Evolutionary conservation across 2,329 filamentous ascomycete species (phyloP), one percentile per base, ranked within the genome.

Genomic region (Teratosphaeria nubilosa): DNA sequence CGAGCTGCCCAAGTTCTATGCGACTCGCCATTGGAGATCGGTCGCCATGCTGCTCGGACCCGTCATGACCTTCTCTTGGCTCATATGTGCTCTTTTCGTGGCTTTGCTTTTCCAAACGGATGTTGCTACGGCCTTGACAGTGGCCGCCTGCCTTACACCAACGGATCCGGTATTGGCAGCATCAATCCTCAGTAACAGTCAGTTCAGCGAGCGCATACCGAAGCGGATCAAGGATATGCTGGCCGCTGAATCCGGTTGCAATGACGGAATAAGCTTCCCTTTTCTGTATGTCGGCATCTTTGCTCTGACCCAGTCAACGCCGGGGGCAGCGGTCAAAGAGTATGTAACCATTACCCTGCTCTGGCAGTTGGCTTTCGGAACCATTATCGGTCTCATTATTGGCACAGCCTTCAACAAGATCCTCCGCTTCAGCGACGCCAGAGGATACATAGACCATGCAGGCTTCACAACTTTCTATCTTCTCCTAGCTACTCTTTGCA

Each of bases 101-200:
- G 71, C 70, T 41, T 61, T 75, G 1, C 70, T 82, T 3, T 79
- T 83, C 64, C 60, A 74, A 5, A 77, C 74, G 0, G 72, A 75
- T 53, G 63, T 77, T 31, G 65, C 75, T 0, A 78, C 78, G 0
- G 76, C 79, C 0, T 64, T 82, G 45, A 74, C 80, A 5, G 76
- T 83, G 25, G 77, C 76, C 0, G 81, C 81, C 3, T 82, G 80
- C 63, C 72, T 83, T 1, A 81, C 80, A 0, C 81, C 80, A 1
- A 83, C 81, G 0, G 81, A 83, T 68, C 80, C 80, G 0, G 79
- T 83, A 0, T 70, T 83, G 13, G 78, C 80, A 1, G 78, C 80
- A 3, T 78, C 74, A 24, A 80, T 83, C 1, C 71, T 83, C 13
- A 75, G 75, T 1, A 79, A 81, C 62, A 78, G 76, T 31, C 77